Base-by-base conservation (phyloP, 345 rosid genomes). In the Sisymbrium irio region DNA sequence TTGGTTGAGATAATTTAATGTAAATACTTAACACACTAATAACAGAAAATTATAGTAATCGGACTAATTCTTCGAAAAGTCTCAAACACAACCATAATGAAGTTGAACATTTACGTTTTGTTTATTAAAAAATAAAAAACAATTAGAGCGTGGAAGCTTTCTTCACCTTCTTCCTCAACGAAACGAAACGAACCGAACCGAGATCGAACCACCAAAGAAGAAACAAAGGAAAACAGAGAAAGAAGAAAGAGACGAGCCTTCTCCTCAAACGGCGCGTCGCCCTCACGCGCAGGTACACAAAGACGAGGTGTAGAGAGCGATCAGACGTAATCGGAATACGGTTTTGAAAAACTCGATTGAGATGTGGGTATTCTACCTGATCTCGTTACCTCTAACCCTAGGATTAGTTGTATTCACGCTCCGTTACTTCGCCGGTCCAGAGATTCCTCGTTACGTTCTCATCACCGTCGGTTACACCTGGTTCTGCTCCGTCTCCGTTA, bases 361-460 rank as follows among this genome's bases (percentile, higher is more conserved):
- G 84, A 96, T 96, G 99, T 90, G 96, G 99, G 98, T 90, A 56
- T 92, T 92, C 79, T 96, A 96, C 81, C 79, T 90, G 91, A 92
- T 96, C 87, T 92, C 98, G 83, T 77, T 92, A 80, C 99, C 99
- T 62, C 75, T 92, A 86, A 90, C 98, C 78, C 78, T 96, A 74
- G 98, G 96, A 78, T 86, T 92, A 96, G 97, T 90, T 22, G 63
- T 92, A 12, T 70, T 84, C 45, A 96, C 98, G 54, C 74, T 88
- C 64, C 83, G 86, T 41, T 92, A 92, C 89, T 96, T 96, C 80
- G 93, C 96, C 56, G 95, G 98, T 1, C 99, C 98, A 6, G 91
- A 88, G 68, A 93, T 89, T 27, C 99, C 98, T 67, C 91, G 97
- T 17, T 96, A 96, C 75, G 97, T 92, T 40, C 82, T 86, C 8